Percentiles rank a stretch among this genome's conserved stretches.
These are phyloP conservation scores for Termitomyces sp. DNA, from an alignment of 768 basidiomycete species.

Conservation along the genomic window DNA sequence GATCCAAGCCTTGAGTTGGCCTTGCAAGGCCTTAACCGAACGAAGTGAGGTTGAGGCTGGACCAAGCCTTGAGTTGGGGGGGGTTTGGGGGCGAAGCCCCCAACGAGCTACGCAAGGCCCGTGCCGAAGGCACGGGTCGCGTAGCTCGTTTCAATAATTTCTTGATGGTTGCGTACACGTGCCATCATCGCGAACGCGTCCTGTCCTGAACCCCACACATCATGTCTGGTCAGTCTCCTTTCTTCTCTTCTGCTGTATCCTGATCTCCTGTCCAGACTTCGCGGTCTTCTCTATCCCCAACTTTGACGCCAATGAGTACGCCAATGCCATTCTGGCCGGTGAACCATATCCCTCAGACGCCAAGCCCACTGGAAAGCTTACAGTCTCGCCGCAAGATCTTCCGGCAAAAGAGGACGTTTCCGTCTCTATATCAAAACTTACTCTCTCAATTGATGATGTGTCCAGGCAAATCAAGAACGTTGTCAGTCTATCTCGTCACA, in stretches of 20 bases:
- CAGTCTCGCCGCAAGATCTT: constrained; percentile 38
- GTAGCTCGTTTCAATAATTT: too few species aligned
- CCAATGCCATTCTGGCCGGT: constrained; percentile 83
- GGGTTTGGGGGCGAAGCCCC: too few species aligned
- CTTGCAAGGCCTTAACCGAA: too few species aligned
- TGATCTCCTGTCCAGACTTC: constrained; percentile 46
- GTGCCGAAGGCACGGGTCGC: too few species aligned
- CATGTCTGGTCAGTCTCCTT: constrained; percentile 9
- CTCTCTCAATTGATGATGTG: constrained; percentile 85
- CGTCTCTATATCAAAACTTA: constrained; percentile 82
- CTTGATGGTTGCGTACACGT: not conserved
- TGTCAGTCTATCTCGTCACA: constrained; percentile 38
- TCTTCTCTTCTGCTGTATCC: not conserved
- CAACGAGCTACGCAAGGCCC: too few species aligned
- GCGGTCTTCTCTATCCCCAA: constrained; percentile 63
- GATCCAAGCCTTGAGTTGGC: too few species aligned
- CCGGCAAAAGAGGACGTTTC: constrained; percentile 81
- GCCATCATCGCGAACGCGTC: constrained; percentile 7
- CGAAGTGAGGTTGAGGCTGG: too few species aligned
- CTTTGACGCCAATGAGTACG: constrained; percentile 88
- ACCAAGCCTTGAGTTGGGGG: too few species aligned
- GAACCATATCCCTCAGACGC: constrained; percentile 57
- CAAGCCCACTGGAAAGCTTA: constrained; percentile 24
- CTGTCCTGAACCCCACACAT: not conserved
- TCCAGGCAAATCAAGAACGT: constrained; percentile 83